Evolutionary conservation across 768 basidiomycete species (phyloP), one percentile per base, ranked within the genome.

Genomic region (Pholiota conissans): DNA sequence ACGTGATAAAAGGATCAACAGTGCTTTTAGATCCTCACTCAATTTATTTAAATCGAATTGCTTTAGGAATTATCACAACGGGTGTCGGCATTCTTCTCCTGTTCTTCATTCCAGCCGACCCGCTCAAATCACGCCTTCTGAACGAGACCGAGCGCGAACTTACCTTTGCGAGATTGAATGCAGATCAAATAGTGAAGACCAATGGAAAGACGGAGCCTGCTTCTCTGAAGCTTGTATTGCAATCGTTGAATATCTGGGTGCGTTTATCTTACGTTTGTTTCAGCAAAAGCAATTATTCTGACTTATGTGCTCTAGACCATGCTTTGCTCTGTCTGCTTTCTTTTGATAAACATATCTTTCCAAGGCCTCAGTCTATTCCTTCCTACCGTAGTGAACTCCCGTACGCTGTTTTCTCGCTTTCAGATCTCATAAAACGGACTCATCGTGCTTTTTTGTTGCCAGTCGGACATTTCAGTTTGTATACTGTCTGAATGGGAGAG

Each of bases 331-430:
- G 29, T 72, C 5, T 60, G 66, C 28, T 75, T 64, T 47, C 52
- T 70, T 6, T 56, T 75, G 62, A 61, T 70, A 37, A 76, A 76
- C 39, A 74, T 76, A 20, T 75, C 74, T 1, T 75, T 76, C 65
- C 75, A 76, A 63, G 75, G 75, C 9, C 57, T 76, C 6, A 72
- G 71, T 52, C 63, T 77, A 10, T 78, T 77, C 65, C 65, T 78
- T 63, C 79, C 79, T 1, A 76, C 77, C 14, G 76, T 80, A 16
- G 65, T 80, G 18, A 66, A 73, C 7, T 73, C 73, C 6, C 71
- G 78, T 78, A 55, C 60, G 78, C 70, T 9, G 7, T 5, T 22
- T 18, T 8, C 1, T 20, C 13, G 3, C 42, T 28, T 27, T 3
- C 27, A 3, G 13, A 13, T 14, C 34, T 49, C 22, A 5, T n/a